A percentile compares a stretch with the other conserved stretches of the same genome.
phyloP scores from a whole-genome alignment of 2,329 filamentous ascomycete genomes.

The Stromatinia cepivora region DNA sequence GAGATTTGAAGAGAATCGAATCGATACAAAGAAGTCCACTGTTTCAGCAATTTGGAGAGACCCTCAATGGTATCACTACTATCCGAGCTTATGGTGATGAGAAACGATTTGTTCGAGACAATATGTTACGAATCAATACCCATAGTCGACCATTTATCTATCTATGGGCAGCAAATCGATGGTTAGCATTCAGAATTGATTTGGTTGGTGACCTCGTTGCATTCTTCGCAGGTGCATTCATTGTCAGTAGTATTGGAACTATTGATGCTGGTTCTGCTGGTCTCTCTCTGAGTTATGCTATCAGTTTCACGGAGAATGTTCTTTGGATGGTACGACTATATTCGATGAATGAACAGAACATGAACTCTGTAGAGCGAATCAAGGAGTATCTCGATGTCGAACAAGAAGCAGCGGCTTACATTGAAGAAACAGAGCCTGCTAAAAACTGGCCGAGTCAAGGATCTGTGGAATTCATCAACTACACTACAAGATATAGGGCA shows the following conservation, averaged over 20 bases:
- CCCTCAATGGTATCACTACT: slow-evolving; percentile 88
- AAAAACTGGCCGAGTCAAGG: slow-evolving; percentile 83
- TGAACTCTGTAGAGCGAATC: slow-evolving; percentile 97
- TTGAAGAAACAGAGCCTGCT: slow-evolving; percentile 76
- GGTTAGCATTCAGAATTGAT: slow-evolving; percentile 92
- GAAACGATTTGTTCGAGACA: slow-evolving; percentile 88
- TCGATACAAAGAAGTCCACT: slow-evolving; percentile 91
- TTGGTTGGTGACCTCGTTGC: slow-evolving; percentile 86
- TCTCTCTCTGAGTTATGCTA: slow-evolving; percentile 91
- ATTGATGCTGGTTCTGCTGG: slow-evolving; percentile 91
- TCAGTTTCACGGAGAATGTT: slow-evolving; percentile 95
- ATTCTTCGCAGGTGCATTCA: slow-evolving; percentile 91
- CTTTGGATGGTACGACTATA: slow-evolving; percentile 95
- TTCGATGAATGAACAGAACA: slow-evolving; percentile 95
- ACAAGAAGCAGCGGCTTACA: slow-evolving; percentile 78
- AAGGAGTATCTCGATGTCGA: slow-evolving; percentile 97
- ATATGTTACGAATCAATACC: slow-evolving; percentile 81
- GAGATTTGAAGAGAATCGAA: slow-evolving; percentile 92
- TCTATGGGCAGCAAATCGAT: slow-evolving; percentile 94
- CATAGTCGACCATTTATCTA: slow-evolving; percentile 94
- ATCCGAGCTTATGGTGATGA: slow-evolving; percentile 97
- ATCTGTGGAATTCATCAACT: slow-evolving; percentile 81
- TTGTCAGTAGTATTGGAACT: slow-evolving; percentile 76
- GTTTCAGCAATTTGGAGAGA: slow-evolving; percentile 98
- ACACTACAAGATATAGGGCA: slow-evolving; percentile 83